These are phyloP conservation scores for Calycina herbarum DNA, from an alignment of 2,329 filamentous ascomycete species.

Conservation along the genomic window DNA sequence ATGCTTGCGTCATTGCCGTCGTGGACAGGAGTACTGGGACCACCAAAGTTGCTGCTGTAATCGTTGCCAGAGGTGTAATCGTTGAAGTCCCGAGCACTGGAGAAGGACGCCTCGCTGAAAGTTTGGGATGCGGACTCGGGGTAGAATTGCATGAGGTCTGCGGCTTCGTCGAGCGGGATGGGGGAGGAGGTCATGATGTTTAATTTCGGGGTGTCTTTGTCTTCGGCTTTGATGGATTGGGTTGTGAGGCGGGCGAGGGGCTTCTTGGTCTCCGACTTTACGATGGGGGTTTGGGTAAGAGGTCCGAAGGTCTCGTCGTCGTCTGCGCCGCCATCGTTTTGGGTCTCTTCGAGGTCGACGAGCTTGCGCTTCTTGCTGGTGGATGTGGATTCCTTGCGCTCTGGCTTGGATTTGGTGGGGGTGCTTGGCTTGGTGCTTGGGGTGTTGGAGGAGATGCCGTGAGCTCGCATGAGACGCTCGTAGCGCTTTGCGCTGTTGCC, in stretches of 20 bases:
- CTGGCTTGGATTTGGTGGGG: background rate
- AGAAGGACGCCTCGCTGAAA: slow-evolving; percentile 4
- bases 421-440: slow-evolving; percentile 11
- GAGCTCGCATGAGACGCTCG: slow-evolving; percentile 62
- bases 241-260: background rate
- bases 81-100: background rate
- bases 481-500: slow-evolving; percentile 63
- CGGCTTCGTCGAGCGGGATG: slow-evolving; percentile 21
- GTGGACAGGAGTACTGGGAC: background rate
- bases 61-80: background rate
- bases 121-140: slow-evolving; percentile 16
- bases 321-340: slow-evolving; percentile 14
- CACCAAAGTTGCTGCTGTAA: background rate
- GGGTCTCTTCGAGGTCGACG: background rate
- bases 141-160: slow-evolving; percentile 28
- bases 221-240: slow-evolving; percentile 24
- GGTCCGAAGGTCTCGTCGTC: slow-evolving; percentile 26
- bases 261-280: background rate
- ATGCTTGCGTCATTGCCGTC: background rate
- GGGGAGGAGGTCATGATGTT: background rate
- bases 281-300: background rate
- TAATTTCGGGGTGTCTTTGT: background rate
- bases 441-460: slow-evolving; percentile 45
- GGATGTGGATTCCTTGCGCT: background rate
- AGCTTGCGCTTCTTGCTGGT: slow-evolving; percentile 12